Base-by-base conservation (phyloP, 257 asterid species). In the Solanum dulcamara region DNA sequence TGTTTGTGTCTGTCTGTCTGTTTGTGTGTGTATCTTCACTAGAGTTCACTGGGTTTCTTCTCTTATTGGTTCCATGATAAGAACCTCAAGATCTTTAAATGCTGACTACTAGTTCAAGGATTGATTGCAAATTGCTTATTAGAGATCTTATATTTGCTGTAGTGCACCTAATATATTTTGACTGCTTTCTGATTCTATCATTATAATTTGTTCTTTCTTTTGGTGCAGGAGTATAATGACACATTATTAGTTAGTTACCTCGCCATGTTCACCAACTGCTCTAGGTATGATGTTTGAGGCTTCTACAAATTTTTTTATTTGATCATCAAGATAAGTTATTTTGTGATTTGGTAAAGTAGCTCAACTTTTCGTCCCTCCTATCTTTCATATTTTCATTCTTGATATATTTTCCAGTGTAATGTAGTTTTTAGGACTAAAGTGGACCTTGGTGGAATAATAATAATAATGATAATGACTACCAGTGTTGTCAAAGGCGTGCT, bases 181-280 rank as follows among this genome's bases (percentile, higher is more conserved):
- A 91, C 94, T 88, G 85, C 67, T 87, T 53, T 5, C 57, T 62
- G 12, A 6, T 48, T 12, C 70, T 4, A 30, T 22, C 67, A 17
- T 70, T 79, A 2, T 51, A 59, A 70, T 10, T 80, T 75, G 77
- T 26, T 40, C 12, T 22, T 84, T 53, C 86, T 88, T 44, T 50
- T 67, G 81, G 84, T 89, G 85, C 93, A 96, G 99, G 99, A 96
- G 87, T 96, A 94, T 83, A 94, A 92, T 10, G 98, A 96, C 86
- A 94, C 99, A 4, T 85, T 94, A 67, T 90, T 95, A 92, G 89
- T 95, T 55, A 90, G 95, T 26, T 95, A 94, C 90, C 96, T 96
- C 85, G 96, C 97, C 85, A 95, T 96, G 99, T 91, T 96, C 90
- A 96, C 99, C 91, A 96, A 95, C 91, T 94, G 99, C 93, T 90